Percentiles rank a stretch among this genome's conserved stretches.
phyloP scores from a whole-genome alignment of 306 rosid species.

The Sicyos baderoa region DNA sequence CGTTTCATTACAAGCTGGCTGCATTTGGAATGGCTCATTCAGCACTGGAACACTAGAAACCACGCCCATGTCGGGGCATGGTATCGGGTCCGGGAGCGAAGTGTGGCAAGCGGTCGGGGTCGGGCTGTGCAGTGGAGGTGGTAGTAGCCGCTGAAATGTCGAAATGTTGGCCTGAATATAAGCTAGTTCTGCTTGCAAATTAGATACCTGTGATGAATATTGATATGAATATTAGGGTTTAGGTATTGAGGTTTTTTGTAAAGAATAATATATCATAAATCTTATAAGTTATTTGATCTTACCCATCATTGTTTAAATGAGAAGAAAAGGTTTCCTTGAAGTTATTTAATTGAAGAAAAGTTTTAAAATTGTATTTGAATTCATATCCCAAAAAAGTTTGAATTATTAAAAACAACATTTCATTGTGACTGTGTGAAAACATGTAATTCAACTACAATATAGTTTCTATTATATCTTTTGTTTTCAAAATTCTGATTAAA shows the following conservation, averaged over 20 bases:
- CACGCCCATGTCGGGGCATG: constrained; percentile 23
- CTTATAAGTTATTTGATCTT: background rate
- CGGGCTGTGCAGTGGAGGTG: background rate
- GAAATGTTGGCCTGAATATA: constrained; percentile 66
- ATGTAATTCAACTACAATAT: background rate
- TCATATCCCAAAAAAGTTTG: no score
- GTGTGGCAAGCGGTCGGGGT: constrained; percentile 17
- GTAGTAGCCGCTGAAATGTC: constrained; percentile 35
- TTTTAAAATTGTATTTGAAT: no score
- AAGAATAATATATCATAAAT: background rate
- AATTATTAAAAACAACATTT: no score
- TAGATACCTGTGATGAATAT: constrained; percentile 45
- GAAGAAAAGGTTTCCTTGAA: background rate
- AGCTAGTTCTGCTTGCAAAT: constrained; percentile 72
- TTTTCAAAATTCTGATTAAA: no score
- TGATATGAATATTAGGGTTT: constrained; percentile 11
- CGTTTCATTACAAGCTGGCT: constrained; percentile 22
- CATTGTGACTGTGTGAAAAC: background rate
- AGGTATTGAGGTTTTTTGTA: background rate
- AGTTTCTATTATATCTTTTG: no score
- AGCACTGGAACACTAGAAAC: constrained; percentile 28
- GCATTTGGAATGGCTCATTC: constrained; percentile 32
- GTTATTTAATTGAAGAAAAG: no score
- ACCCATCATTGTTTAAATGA: no score
- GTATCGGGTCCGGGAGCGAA: background rate